phyloP scores from a whole-genome alignment of 768 basidiomycete species.

The Flagelloscypha sp. region DNA sequence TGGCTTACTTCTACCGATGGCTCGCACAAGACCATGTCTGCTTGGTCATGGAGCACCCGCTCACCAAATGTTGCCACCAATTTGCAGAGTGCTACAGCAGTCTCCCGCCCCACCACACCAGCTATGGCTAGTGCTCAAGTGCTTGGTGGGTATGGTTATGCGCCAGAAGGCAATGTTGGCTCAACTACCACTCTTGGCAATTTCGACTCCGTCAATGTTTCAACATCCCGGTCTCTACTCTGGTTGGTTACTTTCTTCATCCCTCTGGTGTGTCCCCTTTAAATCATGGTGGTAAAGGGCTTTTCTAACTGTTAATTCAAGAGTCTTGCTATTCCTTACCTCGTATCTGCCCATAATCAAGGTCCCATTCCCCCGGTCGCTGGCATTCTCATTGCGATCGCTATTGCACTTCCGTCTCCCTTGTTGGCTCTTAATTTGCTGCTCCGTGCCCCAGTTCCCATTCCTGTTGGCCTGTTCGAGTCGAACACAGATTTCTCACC shows the following conservation, averaged over 20 bases:
- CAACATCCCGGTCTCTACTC: slow-evolving; percentile 42
- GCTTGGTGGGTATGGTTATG: slow-evolving; percentile 61
- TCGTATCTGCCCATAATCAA: slow-evolving; percentile 35
- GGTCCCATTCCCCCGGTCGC: slow-evolving; percentile 26
- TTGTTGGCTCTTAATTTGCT: slow-evolving; percentile 55
- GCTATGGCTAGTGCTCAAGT: slow-evolving; percentile 52
- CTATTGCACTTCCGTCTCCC: slow-evolving; percentile 62
- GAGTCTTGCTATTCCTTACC: slow-evolving; percentile 59
- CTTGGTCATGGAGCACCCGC: slow-evolving; percentile 61
- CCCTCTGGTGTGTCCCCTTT: slow-evolving; percentile 46
- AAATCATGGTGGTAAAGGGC: background rate
- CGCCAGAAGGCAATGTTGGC: slow-evolving; percentile 40
- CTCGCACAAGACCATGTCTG: slow-evolving; percentile 48
- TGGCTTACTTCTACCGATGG: slow-evolving; percentile 64
- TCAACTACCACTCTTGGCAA: slow-evolving; percentile 35
- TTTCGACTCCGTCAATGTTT: slow-evolving; percentile 50
- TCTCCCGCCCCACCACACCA: slow-evolving; percentile 42
- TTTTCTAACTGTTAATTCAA: slow-evolving; percentile 17
- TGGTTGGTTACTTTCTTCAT: slow-evolving; percentile 67
- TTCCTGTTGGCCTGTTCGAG: slow-evolving; percentile 60
- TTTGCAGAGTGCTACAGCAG: slow-evolving; percentile 22
- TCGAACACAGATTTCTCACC: slow-evolving; percentile 35
- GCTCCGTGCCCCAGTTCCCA: slow-evolving; percentile 53
- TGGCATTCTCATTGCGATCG: slow-evolving; percentile 49
- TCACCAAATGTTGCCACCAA: slow-evolving; percentile 34